Evolutionary conservation across 768 basidiomycete genomes (phyloP), one percentile per base, ranked within the genome.

Genomic region (Pulveroboletus sp.): DNA sequence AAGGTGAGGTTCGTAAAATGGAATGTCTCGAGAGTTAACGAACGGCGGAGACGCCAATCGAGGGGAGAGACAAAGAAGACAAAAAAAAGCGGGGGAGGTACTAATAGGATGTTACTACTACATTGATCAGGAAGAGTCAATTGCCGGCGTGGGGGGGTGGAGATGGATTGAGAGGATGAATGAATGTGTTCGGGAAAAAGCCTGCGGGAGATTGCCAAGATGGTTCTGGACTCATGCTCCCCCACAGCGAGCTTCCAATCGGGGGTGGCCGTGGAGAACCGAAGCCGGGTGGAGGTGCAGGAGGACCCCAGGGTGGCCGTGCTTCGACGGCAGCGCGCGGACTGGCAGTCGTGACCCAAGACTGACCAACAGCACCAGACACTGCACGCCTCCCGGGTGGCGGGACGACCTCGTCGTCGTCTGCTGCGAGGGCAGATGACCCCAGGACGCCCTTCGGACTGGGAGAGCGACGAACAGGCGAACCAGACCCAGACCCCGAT

Each of bases 391-490:
- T 66, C 33, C 78, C 70, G 7, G 75, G 73, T 15, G 76, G 69
- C 36, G 75, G 68, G 14, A 90, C 78, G 10, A 89, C 84, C 61
- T 90, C 88, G 62, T 91, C 89, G 53, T 88, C 88, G 52, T 89
- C 87, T 13, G 86, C 80, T 3, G 82, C 80, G 17, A 90, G 75
- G 17, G 89, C 88, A 5, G 84, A 84, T 13, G 88, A 89, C 11
- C 89, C 89, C 7, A 89, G 72, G 32, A 83, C 69, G 36, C 82
- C 81, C 61, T 89, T 89, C 8, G 78, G 78, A 52, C 76, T 78
- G 5, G 77, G 75, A 32, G 78, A 76, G 9, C 76, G 73, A 39
- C 73, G 70, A 15, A 67, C 68, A 10, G 79, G 76, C 1, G 85
- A 87, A 4, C 80, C 82, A 10, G 83, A 82, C 2, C 80, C 80